Evolutionary conservation across 1,139 yeast genomes (phyloP), one percentile per base, ranked within the genome.

Genomic region (Nakaseomyces delphensis): DNA sequence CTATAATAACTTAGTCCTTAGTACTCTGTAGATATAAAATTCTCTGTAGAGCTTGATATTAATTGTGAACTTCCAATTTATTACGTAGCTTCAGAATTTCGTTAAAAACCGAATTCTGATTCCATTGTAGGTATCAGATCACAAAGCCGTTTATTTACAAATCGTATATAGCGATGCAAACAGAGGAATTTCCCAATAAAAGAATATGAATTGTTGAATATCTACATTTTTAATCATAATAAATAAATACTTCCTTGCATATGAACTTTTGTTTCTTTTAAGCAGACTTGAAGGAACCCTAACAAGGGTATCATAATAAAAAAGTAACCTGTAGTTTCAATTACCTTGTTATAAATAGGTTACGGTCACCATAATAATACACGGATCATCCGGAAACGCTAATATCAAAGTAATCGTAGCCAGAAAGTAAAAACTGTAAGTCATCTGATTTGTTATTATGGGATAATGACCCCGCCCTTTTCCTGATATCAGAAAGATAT

Each of bases 351-450:
- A n/a, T n/a, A n/a, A n/a, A n/a, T n/a, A n/a, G n/a, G n/a, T n/a
- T n/a, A n/a, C n/a, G n/a, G n/a, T n/a, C n/a, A n/a, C n/a, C n/a
- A n/a, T n/a, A n/a, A n/a, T n/a, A n/a, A n/a, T n/a, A n/a, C 28
- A 18, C 7, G 13, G 16, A n/a, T 33, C 27, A 39, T 4, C 59
- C 59, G 6, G 57, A 46, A 10, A 56, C 55, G 36, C 58, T 56
- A n/a, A 59, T 60, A 39, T 59, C 62, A 40, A 59, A 59, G 40
- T 57, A 59, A 37, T 59, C 62, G 40, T 59, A 58, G 13, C 63
- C 63, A 25, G 58, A 48, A 13, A 58, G 41, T 36, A 59, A 36
- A 40, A 48, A 58, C 16, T 46, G 45, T 36, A 59, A 43, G 41
- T 55, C 58, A 15, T 55, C 55, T 7, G 61, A 58, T 40, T 52